These are phyloP conservation scores for Nymphaea thermarum DNA, from an alignment of 164 flowering plant species.

Conservation along the genomic window DNA sequence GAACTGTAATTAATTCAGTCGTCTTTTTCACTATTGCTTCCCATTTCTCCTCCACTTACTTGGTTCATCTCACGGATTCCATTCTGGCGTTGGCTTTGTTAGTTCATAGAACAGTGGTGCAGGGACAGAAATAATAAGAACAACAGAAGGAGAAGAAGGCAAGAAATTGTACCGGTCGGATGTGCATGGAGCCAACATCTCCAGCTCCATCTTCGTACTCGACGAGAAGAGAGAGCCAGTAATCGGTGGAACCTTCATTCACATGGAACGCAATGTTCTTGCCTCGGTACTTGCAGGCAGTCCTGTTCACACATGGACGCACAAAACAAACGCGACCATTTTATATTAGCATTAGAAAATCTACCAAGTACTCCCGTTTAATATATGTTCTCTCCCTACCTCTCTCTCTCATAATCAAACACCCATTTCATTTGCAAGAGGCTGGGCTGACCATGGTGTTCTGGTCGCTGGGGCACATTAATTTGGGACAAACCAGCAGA, in stretches of 20 bases:
- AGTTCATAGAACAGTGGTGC: not conserved
- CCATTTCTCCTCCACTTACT: not conserved
- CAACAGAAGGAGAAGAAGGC: not conserved
- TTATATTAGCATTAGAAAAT: too few species aligned
- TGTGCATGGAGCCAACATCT: constrained; percentile 92
- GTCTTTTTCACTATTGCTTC: not conserved
- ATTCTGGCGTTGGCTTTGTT: too few species aligned
- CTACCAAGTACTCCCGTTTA: too few species aligned
- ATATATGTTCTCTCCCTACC: too few species aligned
- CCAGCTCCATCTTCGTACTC: constrained; percentile 96
- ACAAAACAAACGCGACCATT: not conserved
- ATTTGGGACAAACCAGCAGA: too few species aligned
- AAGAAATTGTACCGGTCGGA: constrained; percentile 38
- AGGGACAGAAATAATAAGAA: not conserved
- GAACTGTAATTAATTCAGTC: not conserved
- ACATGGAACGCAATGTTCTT: constrained; percentile 81
- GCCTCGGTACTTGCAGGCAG: constrained; percentile 74
- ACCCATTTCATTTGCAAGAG: too few species aligned
- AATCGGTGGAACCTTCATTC: constrained; percentile 86
- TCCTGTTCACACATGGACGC: constrained; percentile 27
- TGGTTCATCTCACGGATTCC: not conserved
- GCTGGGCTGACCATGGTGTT: too few species aligned
- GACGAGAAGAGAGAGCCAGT: constrained; percentile 74
- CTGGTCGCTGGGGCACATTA: too few species aligned
- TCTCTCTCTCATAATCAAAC: too few species aligned